phyloP scores from a whole-genome alignment of 495 filamentous ascomycete species.

The Entonaema liquescens region DNA sequence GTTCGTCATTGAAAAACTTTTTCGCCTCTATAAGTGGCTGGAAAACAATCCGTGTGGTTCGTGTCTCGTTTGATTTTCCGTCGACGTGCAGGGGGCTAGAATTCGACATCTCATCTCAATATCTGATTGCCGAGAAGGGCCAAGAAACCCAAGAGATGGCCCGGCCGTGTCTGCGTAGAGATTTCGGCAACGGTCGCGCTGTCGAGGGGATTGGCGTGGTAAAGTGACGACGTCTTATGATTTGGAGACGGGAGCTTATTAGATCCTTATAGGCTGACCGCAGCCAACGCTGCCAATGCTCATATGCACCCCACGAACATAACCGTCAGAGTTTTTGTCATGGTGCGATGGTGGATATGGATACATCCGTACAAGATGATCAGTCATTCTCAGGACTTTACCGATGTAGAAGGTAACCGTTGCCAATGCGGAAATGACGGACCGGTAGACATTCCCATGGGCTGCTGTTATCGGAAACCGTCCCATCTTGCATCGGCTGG shows the following conservation, averaged over 20 bases:
- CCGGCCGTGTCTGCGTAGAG: slow-evolving; percentile 9
- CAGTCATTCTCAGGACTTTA: slow-evolving; percentile 11
- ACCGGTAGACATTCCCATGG: slow-evolving; percentile 33
- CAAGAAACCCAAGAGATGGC: slow-evolving; percentile 32
- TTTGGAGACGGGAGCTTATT: slow-evolving; percentile 23
- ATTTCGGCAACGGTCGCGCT: slow-evolving; percentile 11
- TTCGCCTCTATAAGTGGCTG: neutral
- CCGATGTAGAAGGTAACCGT: slow-evolving; percentile 7
- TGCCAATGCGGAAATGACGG: slow-evolving; percentile 25
- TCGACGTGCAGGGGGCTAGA: neutral
- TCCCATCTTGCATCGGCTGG: slow-evolving; percentile 1
- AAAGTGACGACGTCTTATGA: slow-evolving; percentile 19
- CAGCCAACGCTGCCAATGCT: slow-evolving; percentile 27
- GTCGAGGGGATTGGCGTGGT: slow-evolving; percentile 15
- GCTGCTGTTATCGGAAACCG: slow-evolving; percentile 7
- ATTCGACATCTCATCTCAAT: neutral
- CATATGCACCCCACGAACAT: slow-evolving; percentile 39
- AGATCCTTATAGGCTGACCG: slow-evolving; percentile 31
- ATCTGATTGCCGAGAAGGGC: slow-evolving; percentile 31
- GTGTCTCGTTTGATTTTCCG: neutral
- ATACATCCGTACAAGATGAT: slow-evolving; percentile 10
- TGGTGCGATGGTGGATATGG: slow-evolving; percentile 30
- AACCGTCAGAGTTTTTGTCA: slow-evolving; percentile 8
- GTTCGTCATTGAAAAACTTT: neutral
- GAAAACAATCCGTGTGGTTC: neutral